Evolutionary conservation across 177 flowering plant genomes (phyloP), one percentile per base, ranked within the genome.

Genomic region (Vitis hybrid): DNA sequence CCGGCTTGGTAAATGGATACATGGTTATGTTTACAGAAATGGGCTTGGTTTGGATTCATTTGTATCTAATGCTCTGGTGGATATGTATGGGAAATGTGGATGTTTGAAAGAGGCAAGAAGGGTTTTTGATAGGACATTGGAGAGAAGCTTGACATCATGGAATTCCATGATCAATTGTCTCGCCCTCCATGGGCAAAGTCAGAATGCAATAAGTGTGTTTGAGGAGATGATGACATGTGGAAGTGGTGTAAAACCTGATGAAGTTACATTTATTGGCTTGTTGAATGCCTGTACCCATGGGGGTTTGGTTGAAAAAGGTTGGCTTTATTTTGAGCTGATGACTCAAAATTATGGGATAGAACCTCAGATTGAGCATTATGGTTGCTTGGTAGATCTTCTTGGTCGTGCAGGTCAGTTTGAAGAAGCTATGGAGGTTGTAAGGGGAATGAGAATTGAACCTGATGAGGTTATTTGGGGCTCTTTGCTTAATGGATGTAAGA

Each of bases 211-310:
- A 55, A 9, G 70, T 46, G 52, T 82, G 40, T 89, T 87, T 73
- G 82, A 85, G 76, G 87, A 88, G 68, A 88, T 89, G 91, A 46
- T 83, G 76, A 64, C 27, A 49, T 13, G 11, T 52, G 51, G 46
- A 40, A 71, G 52, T 65, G 62, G 70, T 56, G 78, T 81, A 15
- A 75, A 60, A 57, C 94, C 92, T 27, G 87, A 88, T 66, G 83
- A 62, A 49, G 74, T 89, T 21, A 89, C 92, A 32, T 91, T 91
- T 71, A 73, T 89, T 32, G 88, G 91, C 6, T 64, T 91, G 74
- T 73, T 89, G 72, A 88, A 83, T 81, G 94, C 91, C 68, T 91
- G 91, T 71, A 81, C 89, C 14, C 93, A 91, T 74, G 89, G 81
- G 19, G 92, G 94, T 14, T 75, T 87, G 75, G 84, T 89, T 21